Evolutionary conservation across 495 filamentous ascomycete genomes (phyloP), one percentile per base, ranked within the genome.

Genomic region (Penicillium ucsense): DNA sequence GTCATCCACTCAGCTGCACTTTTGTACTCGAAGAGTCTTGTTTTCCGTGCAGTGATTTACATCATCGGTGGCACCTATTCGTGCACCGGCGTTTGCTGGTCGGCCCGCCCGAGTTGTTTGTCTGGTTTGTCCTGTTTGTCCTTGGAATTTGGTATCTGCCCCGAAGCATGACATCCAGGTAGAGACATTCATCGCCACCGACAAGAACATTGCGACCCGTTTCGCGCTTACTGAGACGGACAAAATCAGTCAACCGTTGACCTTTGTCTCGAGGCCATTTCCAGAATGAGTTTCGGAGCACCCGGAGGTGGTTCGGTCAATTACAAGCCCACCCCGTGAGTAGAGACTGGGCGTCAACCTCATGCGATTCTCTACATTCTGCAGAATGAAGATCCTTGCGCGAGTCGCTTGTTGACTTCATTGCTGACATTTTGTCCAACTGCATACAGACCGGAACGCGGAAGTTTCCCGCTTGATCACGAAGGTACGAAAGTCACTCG

Each of bases 381-480:
- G 20, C 20, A 20, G 20, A 20, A 1, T 20, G 20, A 20, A 20
- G 20, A 20, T 20, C 20, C 20, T 20, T 32, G 12, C 8, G 32
- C 9, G 32, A 3, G 5, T 41, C 35, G n/a, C 11, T 20, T 20
- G 20, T 20, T 1, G 20, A 20, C 20, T 20, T 3, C 30, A 9
- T 47, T 31, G 33, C 44, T 48, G 35, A 49, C 34, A 4, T 5
- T 27, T 0, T 41, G 41, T 27, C 35, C 30, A 1, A 4, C 31
- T 3, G 4, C 29, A 31, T 38, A 50, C 53, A 94, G 89, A 41
- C 92, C 92, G 0, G 88, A 98, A 64, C 85, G 92, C 46, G 92
- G 92, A 38, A 94, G 88, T 63, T 98, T 98, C 59, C 92, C 92
- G 27, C 82, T 98, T 38, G 92, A 98, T 61, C 91, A 95, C 54